Conservation (phyloP, 371 early-diverging fungal species). For the Zopfochytrium polystomum region DNA sequence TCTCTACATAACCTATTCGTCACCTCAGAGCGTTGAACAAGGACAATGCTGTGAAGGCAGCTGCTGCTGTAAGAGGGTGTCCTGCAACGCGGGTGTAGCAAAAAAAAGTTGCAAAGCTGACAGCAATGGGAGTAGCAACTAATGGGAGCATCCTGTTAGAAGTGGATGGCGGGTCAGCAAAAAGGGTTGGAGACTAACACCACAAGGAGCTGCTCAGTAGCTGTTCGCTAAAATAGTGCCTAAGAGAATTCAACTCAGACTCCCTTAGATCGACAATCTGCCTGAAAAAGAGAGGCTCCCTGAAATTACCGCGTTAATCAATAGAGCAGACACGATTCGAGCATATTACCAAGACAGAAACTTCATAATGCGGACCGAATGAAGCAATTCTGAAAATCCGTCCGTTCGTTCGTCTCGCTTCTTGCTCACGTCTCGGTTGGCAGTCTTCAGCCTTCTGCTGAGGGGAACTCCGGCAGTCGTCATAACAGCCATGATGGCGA, state of each 20-base stretch:
- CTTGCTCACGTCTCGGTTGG: conserved; percentile 11
- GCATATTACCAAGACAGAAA: conserved; percentile 42
- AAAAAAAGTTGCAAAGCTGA: conserved; percentile 39
- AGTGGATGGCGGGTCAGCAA: no score
- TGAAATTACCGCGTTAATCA: no score
- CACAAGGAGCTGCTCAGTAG: conserved; percentile 1
- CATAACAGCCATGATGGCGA: conserved; percentile 41
- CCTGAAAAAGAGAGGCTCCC: no score
- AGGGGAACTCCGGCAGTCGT: no score
- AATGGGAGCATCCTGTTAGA: no score
- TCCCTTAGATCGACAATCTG: conserved; percentile 34
- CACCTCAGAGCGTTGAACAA: conserved; percentile 16
- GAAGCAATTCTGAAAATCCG: conserved; percentile 39
- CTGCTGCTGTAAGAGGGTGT: conserved; percentile 35
- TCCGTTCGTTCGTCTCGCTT: conserved; percentile 27
- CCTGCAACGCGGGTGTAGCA: conserved; percentile 23
- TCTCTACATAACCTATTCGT: conserved; percentile 2
- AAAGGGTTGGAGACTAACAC: no score
- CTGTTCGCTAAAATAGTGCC: no score
- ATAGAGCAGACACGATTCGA: no score
- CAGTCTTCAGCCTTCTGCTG: conserved; percentile 18
- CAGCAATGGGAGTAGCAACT: conserved; percentile 5
- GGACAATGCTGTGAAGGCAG: conserved; percentile 35
- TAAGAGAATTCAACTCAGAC: conserved; percentile 17
- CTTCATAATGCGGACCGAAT: conserved; percentile 43